Evolutionary conservation across 2,329 filamentous ascomycete species (phyloP), one percentile per base, ranked within the genome.

Genomic region (Chrysosporium queenslandicum): DNA sequence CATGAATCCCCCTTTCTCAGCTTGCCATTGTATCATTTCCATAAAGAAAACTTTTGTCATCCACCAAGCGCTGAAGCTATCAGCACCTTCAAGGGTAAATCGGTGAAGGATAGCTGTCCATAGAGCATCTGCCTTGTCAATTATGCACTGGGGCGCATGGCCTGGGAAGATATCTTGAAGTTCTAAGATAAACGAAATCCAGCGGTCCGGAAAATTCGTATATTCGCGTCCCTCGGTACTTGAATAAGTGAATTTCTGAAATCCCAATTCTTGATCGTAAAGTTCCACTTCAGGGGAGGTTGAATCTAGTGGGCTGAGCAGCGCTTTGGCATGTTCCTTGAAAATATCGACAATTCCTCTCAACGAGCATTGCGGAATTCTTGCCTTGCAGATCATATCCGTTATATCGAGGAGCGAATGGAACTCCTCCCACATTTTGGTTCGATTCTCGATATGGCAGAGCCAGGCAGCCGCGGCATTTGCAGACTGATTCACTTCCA

Each of bases 31-130:
- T 46, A 89, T 81, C 87, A 94, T 94, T 71, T 97, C 91, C 63
- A 96, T 90, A 49, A 96, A 80, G 77, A 91, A 97, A 53, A 91
- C 90, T 66, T 96, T 95, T 2, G 89, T 89, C 53, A 96, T 86
- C 71, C 71, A 74, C 71, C 71, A 74, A 4, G 71, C 69, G 58
- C 71, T 73, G 55, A 73, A 74, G 54, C 71, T 74, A 43, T 69
- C 66, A 5, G 71, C 71, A 9, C 70, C 71, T 43, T 66, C 67
- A 25, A 72, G 59, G 4, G 71, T 73, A 27, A 74, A 60, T 23
- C 71, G 68, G 51, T 66, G 71, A 42, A 74, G 64, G 21, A 74
- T 64, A 46, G 64, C 66, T 45, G 70, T 68, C 70, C 71, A 74
- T 29, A 74, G 52, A 11, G 66, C 63, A 51, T 71, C 70, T 21